Evolutionary conservation across 148 eudicot species (phyloP), one percentile per base, ranked within the genome.

Genomic region (Rhododendron mucronatum): DNA sequence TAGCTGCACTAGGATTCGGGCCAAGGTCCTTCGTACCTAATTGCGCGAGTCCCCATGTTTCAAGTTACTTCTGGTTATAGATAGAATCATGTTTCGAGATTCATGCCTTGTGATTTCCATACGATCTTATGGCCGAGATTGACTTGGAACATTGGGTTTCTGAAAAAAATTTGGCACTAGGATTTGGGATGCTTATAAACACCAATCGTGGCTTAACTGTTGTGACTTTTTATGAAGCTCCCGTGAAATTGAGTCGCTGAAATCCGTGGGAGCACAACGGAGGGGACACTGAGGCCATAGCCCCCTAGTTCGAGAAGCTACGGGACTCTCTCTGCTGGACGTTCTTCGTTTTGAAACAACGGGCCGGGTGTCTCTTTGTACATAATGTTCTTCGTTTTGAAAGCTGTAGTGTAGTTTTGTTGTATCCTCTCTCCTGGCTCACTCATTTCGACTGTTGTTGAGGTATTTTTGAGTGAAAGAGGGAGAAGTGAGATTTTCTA

Each of bases 171-270:
- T 57, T 20, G 67, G 26, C 67, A 5, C 9, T 28, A 67, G 74
- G 15, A 67, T 67, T 67, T 28, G 35, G 16, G 14, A 28, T 67
- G 30, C 35, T 12, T 26, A 67, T 47, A 10, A 48, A 48, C 15
- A 28, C 35, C 33, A 67, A 13, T 15, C 0, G 11, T 26, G 48
- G 35, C 61, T 50, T 50, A 21, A 30, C 37, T 80, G 23, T 3
- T 50, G 16, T 26, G 18, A 12, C 11, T 47, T 50, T 80, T 5
- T 59, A 30, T 53, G 65, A 67, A 81, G 83, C 26, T 81, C 83
- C 59, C 41, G 26, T 30, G 67, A 81, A 81, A 11, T 81, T 14
- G 83, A 81, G 83, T 50, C 83, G 2, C 83, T 81, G 44, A 81
- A 81, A 30, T 81, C 83, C 10, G 83, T 81, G 35, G 83, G 83